Evolutionary conservation across 495 filamentous ascomycete genomes (phyloP), one percentile per base, ranked within the genome.

Genomic region (Trichoderma asperelloides): DNA sequence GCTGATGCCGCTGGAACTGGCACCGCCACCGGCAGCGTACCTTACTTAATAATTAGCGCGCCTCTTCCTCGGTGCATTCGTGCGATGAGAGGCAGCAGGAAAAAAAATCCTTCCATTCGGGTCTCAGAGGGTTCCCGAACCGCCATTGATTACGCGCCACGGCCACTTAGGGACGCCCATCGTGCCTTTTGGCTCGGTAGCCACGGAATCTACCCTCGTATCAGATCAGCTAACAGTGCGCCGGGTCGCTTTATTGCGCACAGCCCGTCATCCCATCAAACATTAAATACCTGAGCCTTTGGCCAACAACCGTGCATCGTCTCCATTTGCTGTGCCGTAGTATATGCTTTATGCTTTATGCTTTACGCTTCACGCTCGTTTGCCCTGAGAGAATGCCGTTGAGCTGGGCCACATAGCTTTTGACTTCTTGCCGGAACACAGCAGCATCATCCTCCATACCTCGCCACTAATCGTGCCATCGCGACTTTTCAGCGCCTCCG

Each of bases 31-130:
- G 33, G 33, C 33, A 37, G 5, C 33, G 33, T 37, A 37, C 33
- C 33, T 37, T 8, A 37, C 33, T 7, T 37, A 37, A 37, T 37
- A 37, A 37, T 37, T 45, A 18, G 41, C 41, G 41, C 41, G 41
- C 41, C 13, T 18, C 18, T 16, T 45, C 5, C n/a, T n/a, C 47
- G n/a, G 9, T 5, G 47, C 21, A 21, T 21, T 8, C 18, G 21
- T 51, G 6, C 18, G 18, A 51, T 21, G 47, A 51, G 18, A 51
- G 2, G n/a, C n/a, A n/a, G n/a, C n/a, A n/a, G n/a, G n/a, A 21
- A 21, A 51, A n/a, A 47, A 60, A 60, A 60, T 27, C 55, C 55
- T 60, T 60, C 25, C 55, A 28, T 30, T 60, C 55, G 55, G 55
- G 55, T 13, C 25, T 28, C 25, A 60, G 16, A 30, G 8, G 23